Evolutionary conservation across 148 eudicot genomes (phyloP).

Genomic region (Nepenthes gracilis): DNA sequence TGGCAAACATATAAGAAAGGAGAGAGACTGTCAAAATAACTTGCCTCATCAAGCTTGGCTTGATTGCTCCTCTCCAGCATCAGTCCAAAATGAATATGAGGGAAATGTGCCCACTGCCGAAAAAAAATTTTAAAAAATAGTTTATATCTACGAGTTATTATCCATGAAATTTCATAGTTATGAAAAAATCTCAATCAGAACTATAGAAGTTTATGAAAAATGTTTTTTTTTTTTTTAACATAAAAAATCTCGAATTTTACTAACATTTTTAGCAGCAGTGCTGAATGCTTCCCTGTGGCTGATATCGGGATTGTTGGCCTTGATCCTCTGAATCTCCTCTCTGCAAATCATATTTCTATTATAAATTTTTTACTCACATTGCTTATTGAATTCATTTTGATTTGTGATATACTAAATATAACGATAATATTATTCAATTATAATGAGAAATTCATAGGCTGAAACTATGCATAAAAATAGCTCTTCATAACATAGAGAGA

Average conservation of each 20-base stretch:
- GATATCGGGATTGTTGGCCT: constrained; percentile 79
- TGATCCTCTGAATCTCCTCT: constrained; percentile 91
- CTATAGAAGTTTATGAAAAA: neutral
- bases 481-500: no score
- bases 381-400: no score
- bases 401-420: no score
- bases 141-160: neutral
- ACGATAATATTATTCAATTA: no score
- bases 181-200: neutral
- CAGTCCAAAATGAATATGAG: constrained; percentile 80
- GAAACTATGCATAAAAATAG: no score
- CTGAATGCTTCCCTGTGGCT: constrained; percentile 96
- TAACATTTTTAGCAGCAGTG: constrained; percentile 88
- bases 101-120: constrained; percentile 76
- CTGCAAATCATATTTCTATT: constrained; percentile 14
- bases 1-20: no score
- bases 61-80: constrained; percentile 68
- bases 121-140: neutral
- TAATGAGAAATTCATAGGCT: no score
- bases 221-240: neutral
- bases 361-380: no score
- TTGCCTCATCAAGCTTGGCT: constrained; percentile 38
- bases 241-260: constrained; percentile 1
- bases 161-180: neutral
- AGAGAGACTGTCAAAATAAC: neutral